Evolutionary conservation across 371 early-diverging fungal genomes (phyloP).

Genomic region (Capillidium rhysosporum): DNA sequence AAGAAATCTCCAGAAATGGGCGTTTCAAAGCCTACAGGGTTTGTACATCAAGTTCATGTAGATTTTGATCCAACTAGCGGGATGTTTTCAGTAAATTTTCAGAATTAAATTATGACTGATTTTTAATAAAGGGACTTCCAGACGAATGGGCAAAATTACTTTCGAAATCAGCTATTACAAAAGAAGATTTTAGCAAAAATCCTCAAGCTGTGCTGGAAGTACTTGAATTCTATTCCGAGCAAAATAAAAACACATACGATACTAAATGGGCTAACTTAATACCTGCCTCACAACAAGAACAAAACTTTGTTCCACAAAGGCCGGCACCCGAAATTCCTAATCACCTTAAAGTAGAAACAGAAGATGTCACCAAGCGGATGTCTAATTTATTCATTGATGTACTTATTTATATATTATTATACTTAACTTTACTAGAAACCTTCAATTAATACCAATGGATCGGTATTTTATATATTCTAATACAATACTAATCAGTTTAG

Average conservation of each 20-base stretch:
- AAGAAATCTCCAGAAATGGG: conserved; percentile 67
- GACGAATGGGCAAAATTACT: conserved; percentile 80
- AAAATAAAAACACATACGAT: conserved; percentile 14
- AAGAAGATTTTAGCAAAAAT: conserved; percentile 87
- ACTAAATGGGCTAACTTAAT: conserved; percentile 6
- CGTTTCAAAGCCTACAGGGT: conserved; percentile 84
- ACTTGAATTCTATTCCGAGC: conserved; percentile 87
- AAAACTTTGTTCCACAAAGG: background rate
- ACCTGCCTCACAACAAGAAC: background rate
- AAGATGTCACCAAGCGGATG: conserved; percentile 2
- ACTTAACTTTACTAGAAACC: background rate
- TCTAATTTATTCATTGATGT: conserved; percentile 1
- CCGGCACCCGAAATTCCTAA: background rate
- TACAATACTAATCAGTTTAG: background rate
- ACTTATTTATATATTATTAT: background rate
- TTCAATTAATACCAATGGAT: background rate
- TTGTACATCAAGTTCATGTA: conserved; percentile 89
- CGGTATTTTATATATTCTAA: background rate
- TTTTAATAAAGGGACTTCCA: conserved; percentile 52
- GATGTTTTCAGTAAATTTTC: conserved; percentile 56
- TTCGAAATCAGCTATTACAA: conserved; percentile 75
- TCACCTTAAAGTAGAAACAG: background rate
- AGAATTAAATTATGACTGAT: background rate
- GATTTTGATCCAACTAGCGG: conserved; percentile 89
- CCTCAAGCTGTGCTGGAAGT: conserved; percentile 96